Percentiles rank a stretch among this genome's conserved stretches.
Conservation (phyloP, 2,329 filamentous ascomycete genomes). For the Scedosporium boydii region DNA sequence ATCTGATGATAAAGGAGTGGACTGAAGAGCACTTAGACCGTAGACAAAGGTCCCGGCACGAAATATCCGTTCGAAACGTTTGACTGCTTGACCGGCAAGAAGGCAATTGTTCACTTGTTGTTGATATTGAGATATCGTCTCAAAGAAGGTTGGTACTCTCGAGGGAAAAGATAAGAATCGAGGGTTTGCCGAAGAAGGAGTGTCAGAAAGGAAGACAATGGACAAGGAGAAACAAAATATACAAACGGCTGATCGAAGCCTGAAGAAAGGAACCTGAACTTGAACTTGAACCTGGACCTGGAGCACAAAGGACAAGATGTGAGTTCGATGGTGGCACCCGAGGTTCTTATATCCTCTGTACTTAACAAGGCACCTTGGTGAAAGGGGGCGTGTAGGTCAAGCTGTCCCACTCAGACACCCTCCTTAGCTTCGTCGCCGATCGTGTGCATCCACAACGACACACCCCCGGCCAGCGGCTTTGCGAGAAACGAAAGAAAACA, state of each 20-base stretch:
- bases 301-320: not conserved
- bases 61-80: not conserved
- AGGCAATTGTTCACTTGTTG: not conserved
- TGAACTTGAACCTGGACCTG: not conserved
- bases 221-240: not conserved
- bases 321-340: not conserved
- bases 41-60: not conserved
- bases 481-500: too few species aligned
- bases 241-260: not conserved
- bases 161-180: too few species aligned
- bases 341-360: not conserved
- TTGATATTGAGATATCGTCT: too few species aligned
- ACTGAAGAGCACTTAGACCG: not conserved
- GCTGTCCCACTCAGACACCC: too few species aligned
- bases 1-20: not conserved
- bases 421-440: too few species aligned
- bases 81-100: conserved; percentile 5
- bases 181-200: too few species aligned
- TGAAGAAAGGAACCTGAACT: not conserved
- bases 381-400: not conserved
- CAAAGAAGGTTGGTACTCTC: too few species aligned
- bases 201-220: not conserved
- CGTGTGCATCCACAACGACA: not conserved
- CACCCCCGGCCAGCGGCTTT: not conserved
- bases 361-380: not conserved